Evolutionary conservation across 23 red algal species (phyloP), one percentile per base, ranked within the genome.

Genomic region (Chondrus crispus): DNA sequence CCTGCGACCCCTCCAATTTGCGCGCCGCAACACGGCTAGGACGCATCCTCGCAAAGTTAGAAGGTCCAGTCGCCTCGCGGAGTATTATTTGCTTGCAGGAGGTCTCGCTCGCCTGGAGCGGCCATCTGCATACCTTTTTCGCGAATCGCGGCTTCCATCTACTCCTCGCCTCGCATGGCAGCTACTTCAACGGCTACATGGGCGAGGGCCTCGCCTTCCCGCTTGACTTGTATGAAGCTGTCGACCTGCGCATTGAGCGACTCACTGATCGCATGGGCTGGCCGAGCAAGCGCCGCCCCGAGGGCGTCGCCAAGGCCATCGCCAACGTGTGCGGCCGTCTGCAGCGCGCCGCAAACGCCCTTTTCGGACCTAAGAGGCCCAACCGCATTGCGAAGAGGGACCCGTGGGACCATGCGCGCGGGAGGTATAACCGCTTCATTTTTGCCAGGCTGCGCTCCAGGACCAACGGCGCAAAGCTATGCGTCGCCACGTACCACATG

Each of bases 81-180:
- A 72, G 85, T 37, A 81, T 95, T 69, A 95, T 95, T 29, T 95
- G 93, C 57, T 62, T 95, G n/a, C 93, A 95, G 58, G 93, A 95
- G 46, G 85, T 95, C 43, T 95, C 93, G 2, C 70, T 88, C 14
- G 47, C 76, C 12, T 95, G 93, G 93, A 77, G 62, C 41, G 85
- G 93, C 69, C 93, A 72, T 2, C 58, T 95, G 76, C 88, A 91
- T 46, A 81, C 78, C 3, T 88, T 95, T 88, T 95, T 95, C 53
- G 93, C 93, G 28, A 85, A 71, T 30, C 86, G 84, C 12, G 85
- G 85, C 81, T 95, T 89, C 62, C 80, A 95, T 45, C 80, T 95
- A 8, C 28, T 95, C n/a, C 39, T 95, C 3, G 82, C 87, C 37
- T 75, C 86, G 6, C 81, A 91, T 22, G 93, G 93, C 1, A 70